Conservation (phyloP, 768 basidiomycete genomes). For the Lyophyllum semitale region DNA sequence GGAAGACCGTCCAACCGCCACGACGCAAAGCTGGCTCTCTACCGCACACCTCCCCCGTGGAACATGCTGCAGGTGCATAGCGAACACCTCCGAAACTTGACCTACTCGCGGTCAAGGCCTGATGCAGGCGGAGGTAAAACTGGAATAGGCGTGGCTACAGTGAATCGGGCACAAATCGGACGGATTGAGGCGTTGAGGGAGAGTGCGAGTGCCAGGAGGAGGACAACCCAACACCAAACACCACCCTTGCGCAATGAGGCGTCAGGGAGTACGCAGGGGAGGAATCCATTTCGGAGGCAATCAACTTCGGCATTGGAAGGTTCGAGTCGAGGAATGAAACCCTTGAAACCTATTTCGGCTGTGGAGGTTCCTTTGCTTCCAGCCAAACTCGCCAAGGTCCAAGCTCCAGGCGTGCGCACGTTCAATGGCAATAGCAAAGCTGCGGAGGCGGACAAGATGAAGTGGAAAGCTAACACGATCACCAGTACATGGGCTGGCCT, state of each 20-base stretch:
- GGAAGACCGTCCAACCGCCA: slow-evolving; percentile 1
- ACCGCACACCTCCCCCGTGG: slow-evolving; percentile 40
- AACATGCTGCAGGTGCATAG: slow-evolving; percentile 20
- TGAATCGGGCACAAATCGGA: slow-evolving; percentile 11
- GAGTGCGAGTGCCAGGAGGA: slow-evolving; percentile 10
- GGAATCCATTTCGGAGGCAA: slow-evolving; percentile 20
- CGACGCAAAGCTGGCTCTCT: slow-evolving; percentile 33
- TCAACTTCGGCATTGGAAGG: slow-evolving; percentile 5
- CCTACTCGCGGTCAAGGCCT: background rate
- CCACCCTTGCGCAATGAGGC: background rate
- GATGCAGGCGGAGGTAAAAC: background rate
- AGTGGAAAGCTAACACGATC: background rate
- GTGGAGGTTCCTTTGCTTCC: slow-evolving; percentile 28
- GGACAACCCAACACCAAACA: background rate
- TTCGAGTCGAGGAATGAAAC: slow-evolving; percentile 11
- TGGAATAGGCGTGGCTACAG: slow-evolving; percentile 1
- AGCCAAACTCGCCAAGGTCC: slow-evolving; percentile 5
- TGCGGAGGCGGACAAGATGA: background rate
- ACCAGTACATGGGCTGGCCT: slow-evolving; percentile 8
- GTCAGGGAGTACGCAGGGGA: slow-evolving; percentile 9
- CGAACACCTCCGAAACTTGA: background rate
- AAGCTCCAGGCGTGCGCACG: background rate
- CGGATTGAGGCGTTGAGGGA: slow-evolving; percentile 13
- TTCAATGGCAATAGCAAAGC: background rate
- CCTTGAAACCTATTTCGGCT: slow-evolving; percentile 25